Evolutionary conservation across 2,329 filamentous ascomycete genomes (phyloP), one percentile per base, ranked within the genome.

Genomic region (Fusarium subglutinans): DNA sequence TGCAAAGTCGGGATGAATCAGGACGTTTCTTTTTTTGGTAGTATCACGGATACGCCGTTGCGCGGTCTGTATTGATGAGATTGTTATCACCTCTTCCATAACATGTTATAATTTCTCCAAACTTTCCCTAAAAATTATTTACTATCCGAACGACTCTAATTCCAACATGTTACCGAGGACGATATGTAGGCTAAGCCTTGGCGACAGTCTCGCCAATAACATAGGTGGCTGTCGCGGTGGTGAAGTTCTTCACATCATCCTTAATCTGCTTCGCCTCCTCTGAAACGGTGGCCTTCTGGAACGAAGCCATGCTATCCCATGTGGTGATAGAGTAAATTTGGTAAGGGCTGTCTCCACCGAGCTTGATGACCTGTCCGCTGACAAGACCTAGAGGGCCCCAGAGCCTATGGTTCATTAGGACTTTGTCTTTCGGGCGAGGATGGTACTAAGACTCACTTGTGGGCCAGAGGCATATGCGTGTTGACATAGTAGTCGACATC

Each of bases 401-500:
- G 26, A 59, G 17, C 40, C 66, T 69, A 5, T 18, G 0, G 0
- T 6, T 6, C 14, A 12, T 69, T 28, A 57, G 43, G 5, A 0
- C 15, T 30, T 20, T 2, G 2, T 3, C 2, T 1, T 5, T 2
- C 5, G 0, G 11, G 7, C 0, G 0, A 28, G 4, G 9, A 12
- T 28, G 1, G 2, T 13, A 24, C 17, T 18, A 1, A 13, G 8
- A 28, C 50, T 38, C 15, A 69, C 66, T 69, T 69, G 22, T 64
- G 28, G 5, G 15, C 65, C 0, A 69, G 40, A 9, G 65, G 58
- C 48, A 69, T 64, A 11, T 69, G 66, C 1, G 38, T 69, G 35
- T 64, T 69, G 12, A 64, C 6, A 15, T 69, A 69, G 38, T 69
- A 69, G 22, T 69, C 66, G 17, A 69, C 13, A 37, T 69, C 51